Conservation (phyloP, 2,329 filamentous ascomycete species). For the Phoma sp. region DNA sequence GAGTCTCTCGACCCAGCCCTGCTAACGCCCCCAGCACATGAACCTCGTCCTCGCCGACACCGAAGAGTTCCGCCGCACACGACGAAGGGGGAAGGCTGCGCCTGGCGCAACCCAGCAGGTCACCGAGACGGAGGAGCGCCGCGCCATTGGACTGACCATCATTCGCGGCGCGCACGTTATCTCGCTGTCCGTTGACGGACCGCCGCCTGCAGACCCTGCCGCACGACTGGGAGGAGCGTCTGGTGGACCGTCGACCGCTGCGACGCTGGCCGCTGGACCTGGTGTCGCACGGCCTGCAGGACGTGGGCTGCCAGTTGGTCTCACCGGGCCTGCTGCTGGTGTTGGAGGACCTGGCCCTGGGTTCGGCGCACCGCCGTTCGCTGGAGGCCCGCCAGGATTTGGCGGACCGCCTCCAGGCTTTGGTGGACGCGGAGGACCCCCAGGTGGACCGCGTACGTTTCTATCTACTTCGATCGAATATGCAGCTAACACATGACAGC, state of each 20-base stretch:
- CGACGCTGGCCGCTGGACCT: conserved; percentile 75
- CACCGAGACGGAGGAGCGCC: conserved; percentile 93
- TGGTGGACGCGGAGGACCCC: conserved; percentile 51
- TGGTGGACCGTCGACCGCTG: conserved; percentile 69
- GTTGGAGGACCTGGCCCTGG: conserved; percentile 79
- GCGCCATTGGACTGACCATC: conserved; percentile 93
- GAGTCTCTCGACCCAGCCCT: neutral
- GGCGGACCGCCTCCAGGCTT: conserved; percentile 48
- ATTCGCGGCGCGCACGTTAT: conserved; percentile 94
- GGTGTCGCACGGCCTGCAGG: conserved; percentile 92
- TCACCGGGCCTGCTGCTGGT: conserved; percentile 88
- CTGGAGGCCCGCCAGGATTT: conserved; percentile 47
- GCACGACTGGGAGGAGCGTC: conserved; percentile 82
- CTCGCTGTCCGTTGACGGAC: conserved; percentile 92
- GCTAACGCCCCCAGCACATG: conserved; percentile 76
- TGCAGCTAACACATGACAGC: conserved; percentile 35
- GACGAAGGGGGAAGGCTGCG: conserved; percentile 68
- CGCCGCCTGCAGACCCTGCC: conserved; percentile 91
- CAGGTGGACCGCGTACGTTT: conserved; percentile 47
- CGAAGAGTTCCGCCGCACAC: conserved; percentile 61
- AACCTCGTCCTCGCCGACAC: conserved; percentile 98
- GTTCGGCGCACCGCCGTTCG: conserved; percentile 54
- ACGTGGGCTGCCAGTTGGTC: conserved; percentile 79
- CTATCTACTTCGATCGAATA: neutral
- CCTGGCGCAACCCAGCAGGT: conserved; percentile 69